A percentile compares a stretch with the other conserved stretches of the same genome.
phyloP scores from a whole-genome alignment of 1,284 basidiomycete species.

The Vanrija sp. region DNA sequence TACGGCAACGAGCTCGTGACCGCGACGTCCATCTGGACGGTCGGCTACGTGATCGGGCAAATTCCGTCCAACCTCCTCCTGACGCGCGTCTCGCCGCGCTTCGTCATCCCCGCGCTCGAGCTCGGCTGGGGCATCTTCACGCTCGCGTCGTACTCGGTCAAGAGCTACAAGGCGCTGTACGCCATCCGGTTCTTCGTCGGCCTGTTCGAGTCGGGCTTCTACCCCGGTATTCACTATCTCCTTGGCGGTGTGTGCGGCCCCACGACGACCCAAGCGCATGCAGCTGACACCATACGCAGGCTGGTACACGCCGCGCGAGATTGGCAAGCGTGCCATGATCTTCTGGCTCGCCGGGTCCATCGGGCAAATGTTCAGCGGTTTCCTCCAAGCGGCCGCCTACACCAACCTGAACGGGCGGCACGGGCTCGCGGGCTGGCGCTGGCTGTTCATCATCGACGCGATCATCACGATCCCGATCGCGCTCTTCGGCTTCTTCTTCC shows the following conservation, averaged over 20 bases:
- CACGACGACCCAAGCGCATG: constrained; percentile 19
- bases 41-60: constrained; percentile 5
- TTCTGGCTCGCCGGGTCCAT: constrained; percentile 9
- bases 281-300: not conserved
- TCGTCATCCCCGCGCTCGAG: not conserved
- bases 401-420: constrained; percentile 23
- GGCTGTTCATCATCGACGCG: constrained; percentile 14
- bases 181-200: constrained; percentile 71
- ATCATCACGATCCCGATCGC: constrained; percentile 15
- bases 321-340: constrained; percentile 8
- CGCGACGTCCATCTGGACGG: constrained; percentile 2
- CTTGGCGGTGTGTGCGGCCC: constrained; percentile 54
- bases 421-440: constrained; percentile 29
- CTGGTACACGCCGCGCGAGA: constrained; percentile 10
- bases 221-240: constrained; percentile 64
- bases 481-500: constrained; percentile 11
- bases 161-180: constrained; percentile 55
- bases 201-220: constrained; percentile 66
- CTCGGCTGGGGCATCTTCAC: constrained; percentile 12
- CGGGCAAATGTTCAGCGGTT: constrained; percentile 11
- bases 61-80: not conserved
- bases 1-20: not conserved
- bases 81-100: not conserved
- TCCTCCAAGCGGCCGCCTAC: constrained; percentile 18
- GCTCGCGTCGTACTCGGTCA: constrained; percentile 14